A percentile compares a stretch with the other conserved stretches of the same genome.
These are phyloP conservation scores for Aspergillus sp. DNA, from an alignment of 2,329 filamentous ascomycete species.

Conservation along the genomic window DNA sequence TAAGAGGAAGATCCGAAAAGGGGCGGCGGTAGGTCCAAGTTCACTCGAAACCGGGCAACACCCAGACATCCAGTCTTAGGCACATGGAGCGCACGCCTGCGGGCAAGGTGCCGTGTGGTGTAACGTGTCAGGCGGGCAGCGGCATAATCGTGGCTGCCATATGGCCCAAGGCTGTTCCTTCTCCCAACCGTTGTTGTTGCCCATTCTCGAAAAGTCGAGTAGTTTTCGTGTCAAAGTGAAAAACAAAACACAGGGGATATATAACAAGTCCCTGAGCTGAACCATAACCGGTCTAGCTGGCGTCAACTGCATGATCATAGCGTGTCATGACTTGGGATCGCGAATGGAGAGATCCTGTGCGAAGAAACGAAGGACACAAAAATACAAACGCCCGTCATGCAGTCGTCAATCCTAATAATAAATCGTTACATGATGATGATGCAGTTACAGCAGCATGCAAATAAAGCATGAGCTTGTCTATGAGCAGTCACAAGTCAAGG, in stretches of 20 bases:
- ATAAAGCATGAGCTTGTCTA: slow-evolving; percentile 18
- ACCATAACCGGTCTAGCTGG: slow-evolving; percentile 35
- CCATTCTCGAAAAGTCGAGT: neutral
- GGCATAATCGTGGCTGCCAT: neutral
- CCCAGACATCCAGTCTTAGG: neutral
- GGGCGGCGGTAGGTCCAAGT: slow-evolving; percentile 34
- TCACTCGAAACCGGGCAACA: slow-evolving; percentile 5
- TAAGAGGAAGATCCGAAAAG: slow-evolving; percentile 23
- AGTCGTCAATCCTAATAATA: slow-evolving; percentile 42
- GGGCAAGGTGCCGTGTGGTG: neutral
- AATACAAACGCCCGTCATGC: slow-evolving; percentile 41
- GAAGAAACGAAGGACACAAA: slow-evolving; percentile 21
- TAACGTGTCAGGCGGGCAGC: neutral
- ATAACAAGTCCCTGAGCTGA: slow-evolving; percentile 32
- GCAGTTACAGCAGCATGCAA: slow-evolving; percentile 32
- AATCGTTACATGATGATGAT: slow-evolving; percentile 41
- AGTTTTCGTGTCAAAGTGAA: neutral
- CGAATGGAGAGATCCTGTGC: neutral
- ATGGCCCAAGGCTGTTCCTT: neutral
- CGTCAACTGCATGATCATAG: slow-evolving; percentile 28
- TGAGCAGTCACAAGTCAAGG: slow-evolving; percentile 28
- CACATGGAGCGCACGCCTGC: neutral
- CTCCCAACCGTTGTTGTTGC: slow-evolving; percentile 18
- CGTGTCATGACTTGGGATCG: slow-evolving; percentile 7
- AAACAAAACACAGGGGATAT: neutral